Evolutionary conservation across 1,284 basidiomycete genomes (phyloP).

Genomic region (Ceratobasidium sp.): DNA sequence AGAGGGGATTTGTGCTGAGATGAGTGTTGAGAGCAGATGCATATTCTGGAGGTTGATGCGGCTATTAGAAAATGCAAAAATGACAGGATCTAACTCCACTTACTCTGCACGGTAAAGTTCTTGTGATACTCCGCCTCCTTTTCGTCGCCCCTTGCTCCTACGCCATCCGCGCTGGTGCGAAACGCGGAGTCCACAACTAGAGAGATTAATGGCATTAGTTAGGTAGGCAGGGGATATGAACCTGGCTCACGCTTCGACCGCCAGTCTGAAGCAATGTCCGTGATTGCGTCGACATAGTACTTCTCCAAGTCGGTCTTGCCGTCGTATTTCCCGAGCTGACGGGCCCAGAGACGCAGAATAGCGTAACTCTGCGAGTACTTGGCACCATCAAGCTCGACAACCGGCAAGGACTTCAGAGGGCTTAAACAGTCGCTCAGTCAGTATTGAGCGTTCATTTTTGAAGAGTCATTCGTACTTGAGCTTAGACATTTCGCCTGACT

Average conservation of each 20-base stretch:
- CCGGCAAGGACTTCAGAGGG: conserved; percentile 3
- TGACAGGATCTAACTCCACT: too few species aligned
- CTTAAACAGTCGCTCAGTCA: not conserved
- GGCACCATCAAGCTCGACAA: not conserved
- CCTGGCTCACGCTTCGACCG: not conserved
- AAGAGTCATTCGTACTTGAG: not conserved
- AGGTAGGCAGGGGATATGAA: not conserved
- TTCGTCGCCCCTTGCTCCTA: not conserved
- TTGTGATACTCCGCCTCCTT: not conserved
- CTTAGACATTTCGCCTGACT: not conserved
- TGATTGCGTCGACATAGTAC: conserved; percentile 18
- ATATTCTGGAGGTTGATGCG: not conserved
- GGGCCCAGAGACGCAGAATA: not conserved
- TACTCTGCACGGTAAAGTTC: not conserved
- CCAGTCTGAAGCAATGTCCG: conserved; percentile 9
- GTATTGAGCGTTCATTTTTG: not conserved
- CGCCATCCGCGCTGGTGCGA: not conserved
- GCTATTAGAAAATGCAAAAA: not conserved
- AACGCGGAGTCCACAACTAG: conserved; percentile 4
- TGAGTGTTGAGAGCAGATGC: conserved; percentile 15
- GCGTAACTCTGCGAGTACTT: conserved; percentile 9
- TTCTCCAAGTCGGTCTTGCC: conserved; percentile 1
- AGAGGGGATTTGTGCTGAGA: conserved; percentile 12
- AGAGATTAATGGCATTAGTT: not conserved
- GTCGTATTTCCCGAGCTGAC: conserved; percentile 9